phyloP scores from a whole-genome alignment of 768 basidiomycete genomes.

The Lactarius quietus region DNA sequence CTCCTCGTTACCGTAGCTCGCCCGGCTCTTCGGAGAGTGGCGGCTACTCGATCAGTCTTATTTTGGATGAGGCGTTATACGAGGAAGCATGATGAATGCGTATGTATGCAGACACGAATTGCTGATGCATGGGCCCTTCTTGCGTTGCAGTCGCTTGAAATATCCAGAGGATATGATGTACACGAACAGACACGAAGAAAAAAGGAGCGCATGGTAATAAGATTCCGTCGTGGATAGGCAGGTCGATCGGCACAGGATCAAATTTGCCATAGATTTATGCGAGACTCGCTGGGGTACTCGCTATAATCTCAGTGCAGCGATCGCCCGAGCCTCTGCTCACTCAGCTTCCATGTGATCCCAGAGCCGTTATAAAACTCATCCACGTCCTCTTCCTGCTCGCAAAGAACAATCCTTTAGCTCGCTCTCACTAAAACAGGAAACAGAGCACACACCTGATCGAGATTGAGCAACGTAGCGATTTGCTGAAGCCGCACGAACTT shows the following conservation, averaged over 20 bases:
- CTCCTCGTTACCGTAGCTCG: not conserved
- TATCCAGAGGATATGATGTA: not conserved
- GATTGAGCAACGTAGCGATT: constrained; percentile 85
- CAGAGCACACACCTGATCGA: constrained; percentile 57
- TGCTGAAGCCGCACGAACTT: constrained; percentile 92
- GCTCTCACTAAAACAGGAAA: not conserved
- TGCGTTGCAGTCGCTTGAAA: not conserved
- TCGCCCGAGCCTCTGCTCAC: constrained; percentile 65
- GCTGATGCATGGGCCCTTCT: not conserved
- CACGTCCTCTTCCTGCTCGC: constrained; percentile 80
- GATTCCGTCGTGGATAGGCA: not conserved
- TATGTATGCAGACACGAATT: not conserved
- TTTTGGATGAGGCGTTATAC: not conserved
- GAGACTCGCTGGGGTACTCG: not conserved
- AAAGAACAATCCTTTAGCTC: constrained; percentile 12
- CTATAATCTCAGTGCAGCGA: constrained; percentile 46
- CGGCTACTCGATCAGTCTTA: not conserved
- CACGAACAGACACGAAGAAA: not conserved
- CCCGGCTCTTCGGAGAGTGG: not conserved
- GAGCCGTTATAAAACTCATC: constrained; percentile 94
- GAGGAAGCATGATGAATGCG: not conserved
- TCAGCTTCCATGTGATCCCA: constrained; percentile 86
- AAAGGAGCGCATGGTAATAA: not conserved
- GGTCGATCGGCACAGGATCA: not conserved
- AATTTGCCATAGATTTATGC: not conserved